Base-by-base conservation (phyloP, 371 early-diverging fungal genomes). In the Mortierella sp. region DNA sequence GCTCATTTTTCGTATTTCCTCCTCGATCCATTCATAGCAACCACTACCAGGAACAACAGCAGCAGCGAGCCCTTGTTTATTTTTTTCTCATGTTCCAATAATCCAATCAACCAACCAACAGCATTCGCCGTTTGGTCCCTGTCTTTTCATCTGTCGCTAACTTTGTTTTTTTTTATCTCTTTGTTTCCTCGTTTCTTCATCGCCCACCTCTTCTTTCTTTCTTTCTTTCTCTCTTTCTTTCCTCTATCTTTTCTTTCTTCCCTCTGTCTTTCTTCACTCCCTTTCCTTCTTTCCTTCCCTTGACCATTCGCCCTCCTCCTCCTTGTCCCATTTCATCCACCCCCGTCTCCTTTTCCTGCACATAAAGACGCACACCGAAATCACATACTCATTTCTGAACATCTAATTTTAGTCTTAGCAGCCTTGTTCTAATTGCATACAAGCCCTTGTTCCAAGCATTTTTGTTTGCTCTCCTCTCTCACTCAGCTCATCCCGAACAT, bases 401-500 rank as follows among this genome's bases (percentile, higher is more conserved):
- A 5, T 63, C 35, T 48, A 41, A 74, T 51, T 74, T 44, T 41
- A 54, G 51, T 56, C 43, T 14, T 32, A 29, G 11, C 32, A 60
- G 60, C 60, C 35, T 35, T 35, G 8, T 58, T 72, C 32, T 32
- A 24, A 18, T 35, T 32, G 32, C 60, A 60, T 27, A 32, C 32
- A 60, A 60, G 65, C 65, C 65, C 35, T 65, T 60, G 27, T 58
- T 74, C 56, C 35, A 48, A 7, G 21, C 51, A 12, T 74, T 8
- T n/a, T 74, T n/a, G n/a, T 10, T 41, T 41, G 55, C 38, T 38
- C 65, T 55, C 32, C 21, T 58, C 63, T 72, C 74, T 27, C 10
- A 0, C 27, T 56, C 29, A 27, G 8, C n/a, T 16, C 60, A 60
- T 60, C 60, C 60, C 18, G 51, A 51, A 51, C 51, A 51, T 21